Base-by-base conservation (phyloP, 2,329 filamentous ascomycete species). In the Periconia sp. region DNA sequence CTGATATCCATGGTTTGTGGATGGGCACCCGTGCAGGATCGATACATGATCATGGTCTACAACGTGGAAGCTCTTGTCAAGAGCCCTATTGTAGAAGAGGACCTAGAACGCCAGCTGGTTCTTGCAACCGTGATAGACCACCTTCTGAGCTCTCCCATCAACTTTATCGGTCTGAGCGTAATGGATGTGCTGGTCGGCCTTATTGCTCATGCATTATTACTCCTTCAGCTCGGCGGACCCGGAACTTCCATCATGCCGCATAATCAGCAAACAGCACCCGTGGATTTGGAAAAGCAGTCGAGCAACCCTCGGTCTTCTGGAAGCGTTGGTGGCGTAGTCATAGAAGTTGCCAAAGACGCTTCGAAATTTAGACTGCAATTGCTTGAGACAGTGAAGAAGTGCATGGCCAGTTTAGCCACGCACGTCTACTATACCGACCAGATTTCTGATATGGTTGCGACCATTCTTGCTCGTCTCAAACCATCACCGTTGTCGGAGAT, bases 361-460 rank as follows among this genome's bases (percentile, higher is more conserved):
- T 81, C 80, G 2, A 68, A 73, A 2, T 70, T 75, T 15, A 82
- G 87, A 47, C 81, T 81, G 57, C 82, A 87, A 60, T 79, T 97
- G 15, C 77, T 96, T 27, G 74, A 79, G 33, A 84, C 87, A 31
- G 81, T 97, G 15, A 88, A 94, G 70, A 82, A 84, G 61, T 96
- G 91, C 74, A 92, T 97, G 56, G 91, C 91, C n/a, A 86, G 92
- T 69, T 79, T 99, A 27, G 92, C 92, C 2, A 96, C 91, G 0
- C 94, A 99, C 68, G 87, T 97, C 31, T 99, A 99, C 77, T 99
- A 99, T 71, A 90, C 90, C 1, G 93, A 97, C 64, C 94, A 99
- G 73, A 91, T 97, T 51, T 87, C 90, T 1, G 94, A 99, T 73
- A 97, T 97, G 91, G 86, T 97, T 48, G 83, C 86, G 18, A 86